Evolutionary conservation across 2,329 filamentous ascomycete genomes (phyloP).

Genomic region (Leptodontidium sp.): DNA sequence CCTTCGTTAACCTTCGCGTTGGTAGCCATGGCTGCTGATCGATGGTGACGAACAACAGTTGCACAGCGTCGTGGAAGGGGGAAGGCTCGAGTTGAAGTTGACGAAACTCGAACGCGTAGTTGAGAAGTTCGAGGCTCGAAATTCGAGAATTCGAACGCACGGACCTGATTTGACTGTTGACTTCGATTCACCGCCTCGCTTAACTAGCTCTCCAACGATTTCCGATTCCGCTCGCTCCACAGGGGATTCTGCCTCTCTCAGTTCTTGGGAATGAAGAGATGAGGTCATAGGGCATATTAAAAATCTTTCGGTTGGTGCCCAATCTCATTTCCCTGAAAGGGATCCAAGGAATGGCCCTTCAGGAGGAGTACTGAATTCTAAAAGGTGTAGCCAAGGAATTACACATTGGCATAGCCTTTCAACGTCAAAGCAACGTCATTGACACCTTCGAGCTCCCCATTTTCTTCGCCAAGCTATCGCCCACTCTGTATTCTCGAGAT

Average conservation of each 20-base stretch:
- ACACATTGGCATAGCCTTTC: no score
- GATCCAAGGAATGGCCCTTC: not conserved
- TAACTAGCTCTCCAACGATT: not conserved
- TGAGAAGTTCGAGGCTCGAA: not conserved
- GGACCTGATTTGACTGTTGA: not conserved
- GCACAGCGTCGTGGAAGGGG: not conserved
- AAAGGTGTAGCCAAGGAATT: no score
- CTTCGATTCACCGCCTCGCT: not conserved
- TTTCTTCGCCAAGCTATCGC: not conserved
- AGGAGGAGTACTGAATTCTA: no score
- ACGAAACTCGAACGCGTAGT: not conserved
- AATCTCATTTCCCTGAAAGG: no score
- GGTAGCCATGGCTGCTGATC: not conserved
- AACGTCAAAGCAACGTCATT: no score
- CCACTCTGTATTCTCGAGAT: not conserved
- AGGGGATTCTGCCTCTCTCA: no score
- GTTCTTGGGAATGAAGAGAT: no score
- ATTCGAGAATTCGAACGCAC: not conserved
- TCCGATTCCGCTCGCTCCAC: no score
- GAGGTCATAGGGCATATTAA: no score
- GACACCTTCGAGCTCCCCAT: not conserved
- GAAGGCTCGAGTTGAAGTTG: not conserved
- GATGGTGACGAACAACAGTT: not conserved
- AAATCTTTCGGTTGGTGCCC: no score
- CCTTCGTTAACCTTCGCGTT: not conserved